Evolutionary conservation across 495 filamentous ascomycete species (phyloP).

Genomic region (Astrothelium macrocarpum): DNA sequence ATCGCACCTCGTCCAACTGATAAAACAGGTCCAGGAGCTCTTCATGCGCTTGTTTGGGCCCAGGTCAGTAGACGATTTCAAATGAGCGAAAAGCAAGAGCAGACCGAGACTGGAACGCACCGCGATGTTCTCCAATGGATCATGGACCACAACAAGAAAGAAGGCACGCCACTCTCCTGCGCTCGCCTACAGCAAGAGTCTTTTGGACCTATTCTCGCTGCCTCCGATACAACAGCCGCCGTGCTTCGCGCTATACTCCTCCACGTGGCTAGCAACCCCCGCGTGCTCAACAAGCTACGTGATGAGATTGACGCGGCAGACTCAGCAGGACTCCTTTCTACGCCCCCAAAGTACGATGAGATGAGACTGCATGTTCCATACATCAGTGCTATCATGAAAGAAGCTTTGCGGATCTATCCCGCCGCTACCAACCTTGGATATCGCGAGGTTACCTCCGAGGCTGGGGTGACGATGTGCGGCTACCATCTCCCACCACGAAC

Average conservation of each 20-base stretch:
- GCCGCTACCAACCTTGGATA: conserved; percentile 45
- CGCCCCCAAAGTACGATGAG: conserved; percentile 8
- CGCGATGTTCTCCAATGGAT: too few relatives aligned
- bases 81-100: too few relatives aligned
- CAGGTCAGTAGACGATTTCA: too few relatives aligned
- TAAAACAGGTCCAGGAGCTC: too few relatives aligned
- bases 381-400: conserved; percentile 26
- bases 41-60: too few relatives aligned
- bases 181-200: too few relatives aligned
- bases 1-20: too few relatives aligned
- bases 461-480: conserved; percentile 38
- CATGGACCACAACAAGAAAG: too few relatives aligned
- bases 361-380: conserved; percentile 15
- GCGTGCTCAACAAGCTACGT: conserved; percentile 9
- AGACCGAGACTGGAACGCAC: too few relatives aligned
- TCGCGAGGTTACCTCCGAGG: conserved; percentile 35
- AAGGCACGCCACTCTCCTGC: too few relatives aligned
- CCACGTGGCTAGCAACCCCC: conserved; percentile 11
- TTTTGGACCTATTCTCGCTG: conserved; percentile 24
- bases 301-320: conserved; percentile 17
- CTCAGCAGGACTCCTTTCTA: conserved; percentile 1
- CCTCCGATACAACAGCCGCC: conserved; percentile 24
- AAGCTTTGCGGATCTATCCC: conserved; percentile 38
- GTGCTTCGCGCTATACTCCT: conserved; percentile 15
- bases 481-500: conserved; percentile 45